Evolutionary conservation across 257 asterid genomes (phyloP).

Genomic region (Nicotiana benthamiana): DNA sequence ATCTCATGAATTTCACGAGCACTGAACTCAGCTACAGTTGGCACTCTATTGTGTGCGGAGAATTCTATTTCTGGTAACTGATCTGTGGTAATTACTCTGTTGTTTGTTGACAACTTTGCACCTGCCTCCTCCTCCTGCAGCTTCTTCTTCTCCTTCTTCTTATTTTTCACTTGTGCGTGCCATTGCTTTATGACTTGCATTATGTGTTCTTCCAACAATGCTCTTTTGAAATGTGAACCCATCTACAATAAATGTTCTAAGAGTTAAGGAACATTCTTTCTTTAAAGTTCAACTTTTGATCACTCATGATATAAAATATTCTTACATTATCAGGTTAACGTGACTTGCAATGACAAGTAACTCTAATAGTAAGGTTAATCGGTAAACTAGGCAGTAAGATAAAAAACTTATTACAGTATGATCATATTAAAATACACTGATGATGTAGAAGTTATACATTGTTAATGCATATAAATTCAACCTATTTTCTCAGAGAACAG

Average conservation of each 20-base stretch:
- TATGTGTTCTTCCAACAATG: constrained; percentile 48
- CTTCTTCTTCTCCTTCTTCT: constrained; percentile 14
- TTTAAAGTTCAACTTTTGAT: not conserved
- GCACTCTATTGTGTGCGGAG: too few relatives aligned
- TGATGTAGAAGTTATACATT: too few relatives aligned
- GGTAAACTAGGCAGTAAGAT: not conserved
- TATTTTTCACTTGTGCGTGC: constrained; percentile 50
- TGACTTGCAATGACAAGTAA: not conserved
- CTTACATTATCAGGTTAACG: not conserved
- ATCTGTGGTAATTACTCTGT: too few relatives aligned
- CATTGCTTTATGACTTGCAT: constrained; percentile 47
- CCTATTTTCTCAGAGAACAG: not conserved
- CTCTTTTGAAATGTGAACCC: constrained; percentile 55
- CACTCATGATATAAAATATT: not conserved
- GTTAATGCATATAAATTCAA: not conserved
- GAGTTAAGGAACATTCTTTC: too few relatives aligned
- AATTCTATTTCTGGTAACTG: too few relatives aligned
- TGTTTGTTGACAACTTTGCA: too few relatives aligned
- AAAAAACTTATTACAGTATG: not conserved
- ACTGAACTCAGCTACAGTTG: not conserved
- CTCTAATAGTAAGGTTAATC: not conserved
- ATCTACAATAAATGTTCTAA: constrained; percentile 24
- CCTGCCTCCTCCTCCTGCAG: not conserved
- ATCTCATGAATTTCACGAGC: not conserved
- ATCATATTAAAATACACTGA: not conserved